Base-by-base conservation (phyloP, 495 filamentous ascomycete species). In the Apiosordaria backusii region DNA sequence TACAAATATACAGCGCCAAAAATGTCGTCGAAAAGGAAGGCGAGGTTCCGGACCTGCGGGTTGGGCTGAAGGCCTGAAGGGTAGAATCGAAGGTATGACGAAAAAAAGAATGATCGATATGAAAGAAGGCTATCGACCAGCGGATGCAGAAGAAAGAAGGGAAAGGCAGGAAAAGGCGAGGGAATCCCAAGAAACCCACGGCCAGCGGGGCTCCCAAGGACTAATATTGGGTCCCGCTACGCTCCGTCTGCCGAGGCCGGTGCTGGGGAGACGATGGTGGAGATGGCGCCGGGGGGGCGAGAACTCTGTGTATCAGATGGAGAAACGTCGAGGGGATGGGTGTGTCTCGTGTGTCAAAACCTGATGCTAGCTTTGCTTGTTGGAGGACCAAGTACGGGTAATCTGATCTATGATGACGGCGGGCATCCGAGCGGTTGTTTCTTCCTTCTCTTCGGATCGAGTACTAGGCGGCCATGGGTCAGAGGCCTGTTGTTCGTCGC, bases 111-210 rank as follows among this genome's bases (percentile, higher is more conserved):
- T 66, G 59, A 70, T 69, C 77, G 79, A 77, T 79, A 75, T 77
- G 74, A 80, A 82, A 79, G 75, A 82, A 74, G 70, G 77, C 68
- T 78, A 81, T 78, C 78, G 75, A 80, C 78, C 70, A 80, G 78
- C 79, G 75, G 75, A 74, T 70, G 74, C 71, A 45, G 63, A 69
- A 75, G 68, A 71, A 65, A 67, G 75, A 74, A 70, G 76, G 67
- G 65, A 70, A 65, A 68, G 62, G 66, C 71, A 63, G 61, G 69
- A 73, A 67, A 71, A 67, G 64, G 64, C 69, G 67, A 71, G 57
- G 70, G 60, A 57, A 64, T 62, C 59, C 66, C 66, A 70, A 72
- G 69, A 69, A 62, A 67, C 15, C 57, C 73, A 69, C 62, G 62
- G 65, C 75, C 61, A 61, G 66, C 68, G 75, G 78, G 78, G 66